These are phyloP conservation scores for Luffa acutangula DNA, from an alignment of 306 rosid genomes.

Conservation along the genomic window DNA sequence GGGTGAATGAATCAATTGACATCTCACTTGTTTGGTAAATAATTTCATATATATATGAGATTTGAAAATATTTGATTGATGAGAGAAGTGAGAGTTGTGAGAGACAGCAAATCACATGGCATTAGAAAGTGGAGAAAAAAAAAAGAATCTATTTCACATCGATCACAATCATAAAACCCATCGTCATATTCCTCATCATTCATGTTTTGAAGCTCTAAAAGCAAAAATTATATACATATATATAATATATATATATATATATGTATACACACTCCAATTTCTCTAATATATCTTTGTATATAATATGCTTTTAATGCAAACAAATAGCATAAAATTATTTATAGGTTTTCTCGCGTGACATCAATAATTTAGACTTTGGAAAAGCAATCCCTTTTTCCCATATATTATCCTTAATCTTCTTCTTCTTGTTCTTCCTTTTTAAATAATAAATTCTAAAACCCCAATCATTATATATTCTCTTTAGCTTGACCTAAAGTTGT, in stretches of 20 bases:
- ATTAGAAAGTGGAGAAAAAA: not conserved
- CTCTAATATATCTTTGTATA: not conserved
- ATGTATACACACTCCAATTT: not conserved
- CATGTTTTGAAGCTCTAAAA: not conserved
- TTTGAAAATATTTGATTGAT: not conserved
- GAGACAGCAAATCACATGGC: constrained; percentile 7
- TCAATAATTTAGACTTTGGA: constrained; percentile 2
- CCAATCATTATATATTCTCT: constrained; percentile 9
- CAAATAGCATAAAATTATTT: not conserved
- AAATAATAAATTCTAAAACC: not conserved
- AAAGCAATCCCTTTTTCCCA: not conserved
- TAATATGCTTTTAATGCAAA: not conserved
- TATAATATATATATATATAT: not conserved
- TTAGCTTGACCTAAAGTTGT: constrained; percentile 5
- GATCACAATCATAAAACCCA: constrained; percentile 8
- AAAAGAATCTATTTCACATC: constrained; percentile 3
- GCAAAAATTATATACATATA: not conserved
- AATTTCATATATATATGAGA: not conserved
- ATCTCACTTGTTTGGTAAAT: not conserved
- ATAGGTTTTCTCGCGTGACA: constrained; percentile 5
- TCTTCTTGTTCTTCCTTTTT: not conserved
- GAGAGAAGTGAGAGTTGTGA: not conserved
- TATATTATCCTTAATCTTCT: not conserved
- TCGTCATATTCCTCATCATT: constrained; percentile 4
- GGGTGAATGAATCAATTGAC: not conserved